Evolutionary conservation across 345 rosid genomes (phyloP).

Genomic region (Ceriops decandra): DNA sequence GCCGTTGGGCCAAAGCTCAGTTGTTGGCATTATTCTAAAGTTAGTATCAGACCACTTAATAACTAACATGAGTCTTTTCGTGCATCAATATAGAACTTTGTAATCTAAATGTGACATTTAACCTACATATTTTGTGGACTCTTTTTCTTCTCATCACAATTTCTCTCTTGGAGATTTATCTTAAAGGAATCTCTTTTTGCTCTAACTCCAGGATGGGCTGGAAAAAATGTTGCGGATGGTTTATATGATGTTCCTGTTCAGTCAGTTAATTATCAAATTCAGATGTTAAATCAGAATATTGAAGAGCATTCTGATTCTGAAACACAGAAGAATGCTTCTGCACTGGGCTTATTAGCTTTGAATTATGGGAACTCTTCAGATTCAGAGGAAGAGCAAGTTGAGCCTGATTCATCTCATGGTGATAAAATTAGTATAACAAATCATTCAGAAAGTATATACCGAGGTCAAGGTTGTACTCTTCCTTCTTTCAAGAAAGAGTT

Average conservation of each 20-base stretch:
- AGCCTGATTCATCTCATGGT: constrained; percentile 28
- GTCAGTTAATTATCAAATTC: constrained; percentile 30
- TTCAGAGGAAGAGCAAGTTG: constrained; percentile 67
- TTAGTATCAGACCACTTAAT: not conserved
- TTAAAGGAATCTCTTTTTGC: constrained; percentile 17
- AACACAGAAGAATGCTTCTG: constrained; percentile 37
- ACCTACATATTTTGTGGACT: not conserved
- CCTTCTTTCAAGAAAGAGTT: constrained; percentile 22
- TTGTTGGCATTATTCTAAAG: not conserved
- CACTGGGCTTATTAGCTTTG: constrained; percentile 76
- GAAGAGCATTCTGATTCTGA: constrained; percentile 31
- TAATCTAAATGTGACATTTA: constrained; percentile 4
- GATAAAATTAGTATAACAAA: constrained; percentile 29
- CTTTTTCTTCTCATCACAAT: not conserved
- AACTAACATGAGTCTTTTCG: not conserved
- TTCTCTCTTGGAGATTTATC: constrained; percentile 6
- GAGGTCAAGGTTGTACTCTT: constrained; percentile 18
- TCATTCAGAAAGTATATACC: constrained; percentile 26
- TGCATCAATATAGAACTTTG: not conserved
- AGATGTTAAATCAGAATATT: constrained; percentile 30
- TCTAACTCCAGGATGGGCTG: constrained; percentile 40
- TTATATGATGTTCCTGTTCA: constrained; percentile 47
- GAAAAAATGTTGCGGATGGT: constrained; percentile 32
- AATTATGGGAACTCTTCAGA: constrained; percentile 88
- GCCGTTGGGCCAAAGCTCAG: not conserved